Evolutionary conservation across 2,329 filamentous ascomycete species (phyloP).

Genomic region (Scedosporium apiospermum): DNA sequence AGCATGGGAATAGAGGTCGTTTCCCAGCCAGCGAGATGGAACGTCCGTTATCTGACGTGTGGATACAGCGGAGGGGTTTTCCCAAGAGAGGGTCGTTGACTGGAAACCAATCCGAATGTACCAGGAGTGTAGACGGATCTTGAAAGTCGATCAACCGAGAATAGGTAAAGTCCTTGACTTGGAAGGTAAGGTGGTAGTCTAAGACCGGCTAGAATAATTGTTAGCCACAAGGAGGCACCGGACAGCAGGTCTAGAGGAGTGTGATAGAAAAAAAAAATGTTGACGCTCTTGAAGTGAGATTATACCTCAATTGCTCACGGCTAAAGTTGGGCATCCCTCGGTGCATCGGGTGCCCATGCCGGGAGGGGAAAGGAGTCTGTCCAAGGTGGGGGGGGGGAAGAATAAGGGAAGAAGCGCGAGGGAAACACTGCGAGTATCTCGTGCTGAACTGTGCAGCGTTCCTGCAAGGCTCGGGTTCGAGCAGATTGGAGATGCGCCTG

Average conservation of each 20-base stretch:
- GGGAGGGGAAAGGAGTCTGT: neutral
- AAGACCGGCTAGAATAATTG: too few species aligned
- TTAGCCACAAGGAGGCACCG: too few species aligned
- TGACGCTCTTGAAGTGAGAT: neutral
- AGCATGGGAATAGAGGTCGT: neutral
- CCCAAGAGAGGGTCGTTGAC: neutral
- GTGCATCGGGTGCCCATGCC: neutral
- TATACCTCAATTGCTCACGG: neutral
- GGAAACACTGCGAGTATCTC: neutral
- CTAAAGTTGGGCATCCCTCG: neutral
- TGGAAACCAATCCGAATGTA: neutral
- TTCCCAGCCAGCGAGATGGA: neutral
- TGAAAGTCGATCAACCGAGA: too few species aligned
- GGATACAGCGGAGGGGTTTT: neutral
- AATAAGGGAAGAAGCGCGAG: neutral
- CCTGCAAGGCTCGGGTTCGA: neutral
- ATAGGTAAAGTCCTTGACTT: too few species aligned
- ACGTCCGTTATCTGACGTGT: neutral
- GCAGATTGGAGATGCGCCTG: too few species aligned
- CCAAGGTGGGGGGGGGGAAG: neutral
- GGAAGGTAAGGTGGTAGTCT: too few species aligned
- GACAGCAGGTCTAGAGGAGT: neutral
- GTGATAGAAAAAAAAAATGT: neutral
- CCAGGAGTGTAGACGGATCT: too few species aligned
- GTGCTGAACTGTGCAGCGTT: neutral